phyloP scores from a whole-genome alignment of 768 basidiomycete genomes.

The Panellus pusillus region DNA sequence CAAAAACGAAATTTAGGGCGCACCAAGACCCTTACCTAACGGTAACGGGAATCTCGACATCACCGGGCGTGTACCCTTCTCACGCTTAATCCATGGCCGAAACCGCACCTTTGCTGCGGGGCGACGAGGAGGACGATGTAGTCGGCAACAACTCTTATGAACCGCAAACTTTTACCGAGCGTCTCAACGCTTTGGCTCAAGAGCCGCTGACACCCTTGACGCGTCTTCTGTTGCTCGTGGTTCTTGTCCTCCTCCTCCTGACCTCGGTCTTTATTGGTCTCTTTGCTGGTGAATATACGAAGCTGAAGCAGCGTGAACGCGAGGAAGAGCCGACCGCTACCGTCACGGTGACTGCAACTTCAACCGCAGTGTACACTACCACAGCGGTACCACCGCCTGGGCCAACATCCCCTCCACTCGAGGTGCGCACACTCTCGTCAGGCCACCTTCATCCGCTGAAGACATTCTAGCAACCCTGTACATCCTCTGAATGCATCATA shows the following conservation, averaged over 20 bases:
- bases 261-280: slow-evolving; percentile 90
- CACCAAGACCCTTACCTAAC: too few species aligned
- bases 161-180: slow-evolving; percentile 39
- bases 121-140: slow-evolving; percentile 41
- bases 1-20: too few species aligned
- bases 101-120: slow-evolving; percentile 61
- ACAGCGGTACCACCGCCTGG: slow-evolving; percentile 47
- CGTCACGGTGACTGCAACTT: slow-evolving; percentile 40
- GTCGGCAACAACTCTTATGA: slow-evolving; percentile 20
- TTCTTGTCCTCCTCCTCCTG: slow-evolving; percentile 76
- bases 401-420: slow-evolving; percentile 52
- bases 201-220: slow-evolving; percentile 84
- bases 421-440: slow-evolving; percentile 34
- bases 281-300: slow-evolving; percentile 86
- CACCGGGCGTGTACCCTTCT: too few species aligned
- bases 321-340: slow-evolving; percentile 38
- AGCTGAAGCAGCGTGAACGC: slow-evolving; percentile 52
- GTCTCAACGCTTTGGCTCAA: slow-evolving; percentile 56
- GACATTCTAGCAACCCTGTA: slow-evolving; percentile 58
- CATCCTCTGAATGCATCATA: slow-evolving; percentile 76
- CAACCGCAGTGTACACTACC: slow-evolving; percentile 38
- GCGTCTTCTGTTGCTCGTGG: slow-evolving; percentile 74
- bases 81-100: slow-evolving; percentile 39
- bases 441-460: background rate
- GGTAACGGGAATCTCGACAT: too few species aligned